Evolutionary conservation across 164 flowering plant genomes (phyloP).

Genomic region (Umbellularia californica): DNA sequence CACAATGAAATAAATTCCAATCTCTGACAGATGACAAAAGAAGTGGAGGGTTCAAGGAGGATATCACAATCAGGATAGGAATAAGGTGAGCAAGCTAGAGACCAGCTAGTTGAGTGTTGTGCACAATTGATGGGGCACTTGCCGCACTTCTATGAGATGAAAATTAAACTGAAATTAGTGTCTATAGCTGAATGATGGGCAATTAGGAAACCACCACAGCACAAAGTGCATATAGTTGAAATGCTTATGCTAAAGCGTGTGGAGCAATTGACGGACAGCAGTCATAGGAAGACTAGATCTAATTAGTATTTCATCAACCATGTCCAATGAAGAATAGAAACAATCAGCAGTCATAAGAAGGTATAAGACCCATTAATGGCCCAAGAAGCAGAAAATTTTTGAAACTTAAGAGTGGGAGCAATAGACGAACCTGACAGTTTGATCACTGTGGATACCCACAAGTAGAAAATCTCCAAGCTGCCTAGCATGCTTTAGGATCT

Average conservation of each 20-base stretch:
- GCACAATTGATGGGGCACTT: too few species aligned
- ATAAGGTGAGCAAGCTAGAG: too few species aligned
- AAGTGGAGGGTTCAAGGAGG: too few species aligned
- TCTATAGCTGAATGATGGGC: slow-evolving; percentile 52
- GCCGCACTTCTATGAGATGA: too few species aligned
- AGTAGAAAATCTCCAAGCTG: slow-evolving; percentile 77
- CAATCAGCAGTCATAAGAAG: not conserved
- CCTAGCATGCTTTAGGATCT: slow-evolving; percentile 68
- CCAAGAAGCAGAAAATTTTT: not conserved
- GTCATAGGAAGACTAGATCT: too few species aligned
- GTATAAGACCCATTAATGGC: not conserved
- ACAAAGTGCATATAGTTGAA: not conserved
- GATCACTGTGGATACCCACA: slow-evolving; percentile 65
- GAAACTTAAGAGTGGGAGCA: not conserved
- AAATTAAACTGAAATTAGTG: slow-evolving; percentile 18
- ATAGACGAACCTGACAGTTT: slow-evolving; percentile 49
- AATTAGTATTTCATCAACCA: not conserved
- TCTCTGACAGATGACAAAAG: too few species aligned
- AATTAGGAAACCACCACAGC: slow-evolving; percentile 59
- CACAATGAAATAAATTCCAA: too few species aligned
- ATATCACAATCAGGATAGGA: slow-evolving; percentile 15
- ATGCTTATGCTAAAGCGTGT: too few species aligned
- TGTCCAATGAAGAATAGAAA: not conserved
- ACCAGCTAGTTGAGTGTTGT: too few species aligned
- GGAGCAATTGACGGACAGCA: too few species aligned